Conservation (phyloP, 139 green algal species). For the Desmodesmus armatus region DNA sequence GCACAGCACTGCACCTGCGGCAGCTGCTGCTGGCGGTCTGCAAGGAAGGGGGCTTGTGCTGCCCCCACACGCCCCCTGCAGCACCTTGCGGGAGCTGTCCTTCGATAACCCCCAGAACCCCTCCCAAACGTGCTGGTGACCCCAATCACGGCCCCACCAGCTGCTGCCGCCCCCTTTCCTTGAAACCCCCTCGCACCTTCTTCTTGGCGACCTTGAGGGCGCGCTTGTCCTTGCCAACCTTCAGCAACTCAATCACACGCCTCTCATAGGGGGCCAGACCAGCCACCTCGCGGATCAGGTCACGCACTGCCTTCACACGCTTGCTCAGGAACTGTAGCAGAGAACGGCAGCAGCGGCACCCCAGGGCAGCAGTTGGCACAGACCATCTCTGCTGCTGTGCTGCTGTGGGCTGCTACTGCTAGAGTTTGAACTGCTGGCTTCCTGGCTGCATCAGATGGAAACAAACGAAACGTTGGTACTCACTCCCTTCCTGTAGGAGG, state of each 20-base stretch:
- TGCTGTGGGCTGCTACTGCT: background rate
- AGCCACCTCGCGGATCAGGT: conserved; percentile 92
- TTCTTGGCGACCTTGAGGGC: conserved; percentile 96
- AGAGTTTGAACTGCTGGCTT: background rate
- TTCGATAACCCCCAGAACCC: too few relatives aligned
- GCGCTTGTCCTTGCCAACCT: conserved; percentile 96
- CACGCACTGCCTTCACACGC: conserved; percentile 89
- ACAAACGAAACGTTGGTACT: conserved; percentile 28
- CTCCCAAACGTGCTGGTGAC: too few relatives aligned
- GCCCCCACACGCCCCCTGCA: too few relatives aligned
- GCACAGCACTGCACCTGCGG: too few relatives aligned
- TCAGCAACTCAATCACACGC: conserved; percentile 94
- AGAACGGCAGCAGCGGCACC: background rate
- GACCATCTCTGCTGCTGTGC: background rate
- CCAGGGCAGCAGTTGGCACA: background rate
- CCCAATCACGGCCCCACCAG: too few relatives aligned
- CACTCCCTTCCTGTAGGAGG: conserved; percentile 86
- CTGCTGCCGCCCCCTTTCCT: background rate
- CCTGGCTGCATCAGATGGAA: background rate
- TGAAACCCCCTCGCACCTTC: conserved; percentile 90
- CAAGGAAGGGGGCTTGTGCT: too few relatives aligned
- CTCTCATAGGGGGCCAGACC: conserved; percentile 96
- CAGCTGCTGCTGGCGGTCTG: too few relatives aligned
- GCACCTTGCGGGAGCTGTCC: too few relatives aligned
- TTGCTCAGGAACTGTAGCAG: conserved; percentile 79